Evolutionary conservation across 306 rosid species (phyloP).

Genomic region (Prinsepia uniflora): DNA sequence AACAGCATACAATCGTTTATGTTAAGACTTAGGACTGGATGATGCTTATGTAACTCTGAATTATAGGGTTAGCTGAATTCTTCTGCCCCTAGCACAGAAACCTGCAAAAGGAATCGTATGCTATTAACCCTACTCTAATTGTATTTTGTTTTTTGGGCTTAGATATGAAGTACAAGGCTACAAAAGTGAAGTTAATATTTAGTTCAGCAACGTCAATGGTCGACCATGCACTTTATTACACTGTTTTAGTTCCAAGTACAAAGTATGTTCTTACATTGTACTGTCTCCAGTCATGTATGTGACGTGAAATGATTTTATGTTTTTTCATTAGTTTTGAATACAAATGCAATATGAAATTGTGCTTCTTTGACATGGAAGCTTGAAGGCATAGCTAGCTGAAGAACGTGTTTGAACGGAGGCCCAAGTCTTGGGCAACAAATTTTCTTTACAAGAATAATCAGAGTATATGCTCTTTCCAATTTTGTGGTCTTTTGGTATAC

Average conservation of each 20-base stretch:
- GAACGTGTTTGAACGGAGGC: neutral
- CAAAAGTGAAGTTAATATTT: slow-evolving; percentile 46
- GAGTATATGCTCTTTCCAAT: neutral
- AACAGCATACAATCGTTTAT: too few relatives aligned
- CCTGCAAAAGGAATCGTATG: too few relatives aligned
- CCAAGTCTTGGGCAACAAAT: neutral
- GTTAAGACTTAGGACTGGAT: too few relatives aligned
- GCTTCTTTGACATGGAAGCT: neutral
- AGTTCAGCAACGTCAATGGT: slow-evolving; percentile 79
- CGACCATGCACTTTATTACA: slow-evolving; percentile 69
- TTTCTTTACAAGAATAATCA: neutral
- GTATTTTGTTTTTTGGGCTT: slow-evolving; percentile 13
- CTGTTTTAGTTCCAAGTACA: slow-evolving; percentile 42
- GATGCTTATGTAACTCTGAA: too few relatives aligned
- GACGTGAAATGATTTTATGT: neutral
- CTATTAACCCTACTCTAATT: too few relatives aligned
- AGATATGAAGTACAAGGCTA: slow-evolving; percentile 63
- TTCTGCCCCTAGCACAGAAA: too few relatives aligned
- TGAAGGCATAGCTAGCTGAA: slow-evolving; percentile 1
- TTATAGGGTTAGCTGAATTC: too few relatives aligned
- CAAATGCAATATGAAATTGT: neutral
- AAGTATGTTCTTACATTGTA: slow-evolving; percentile 42
- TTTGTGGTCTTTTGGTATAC: neutral
- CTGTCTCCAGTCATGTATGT: slow-evolving; percentile 11
- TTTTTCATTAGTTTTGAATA: slow-evolving; percentile 4